Percentiles rank a stretch among this genome's conserved stretches.
phyloP scores from a whole-genome alignment of 2,329 filamentous ascomycete genomes.

The Xylaria sp. region DNA sequence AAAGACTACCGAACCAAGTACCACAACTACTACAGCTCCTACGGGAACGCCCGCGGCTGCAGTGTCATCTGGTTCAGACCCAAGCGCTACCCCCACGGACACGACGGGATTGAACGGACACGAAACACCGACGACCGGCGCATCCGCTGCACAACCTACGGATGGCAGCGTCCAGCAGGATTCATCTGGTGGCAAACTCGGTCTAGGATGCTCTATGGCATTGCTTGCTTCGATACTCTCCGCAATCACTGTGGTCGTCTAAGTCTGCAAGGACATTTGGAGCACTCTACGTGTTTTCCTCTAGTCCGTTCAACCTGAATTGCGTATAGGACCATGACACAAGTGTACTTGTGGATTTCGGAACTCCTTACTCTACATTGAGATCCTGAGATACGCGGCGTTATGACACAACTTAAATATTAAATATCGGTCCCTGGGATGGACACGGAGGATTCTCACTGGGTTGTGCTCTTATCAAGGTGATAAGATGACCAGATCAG shows the following conservation, averaged over 20 bases:
- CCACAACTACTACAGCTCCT: slow-evolving; percentile 29
- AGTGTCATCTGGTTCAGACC: slow-evolving; percentile 33
- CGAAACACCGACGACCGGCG: slow-evolving; percentile 48
- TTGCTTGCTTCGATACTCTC: slow-evolving; percentile 40
- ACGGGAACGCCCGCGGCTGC: slow-evolving; percentile 40
- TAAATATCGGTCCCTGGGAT: slow-evolving; percentile 11
- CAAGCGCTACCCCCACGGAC: slow-evolving; percentile 28
- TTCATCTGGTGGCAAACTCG: slow-evolving; percentile 42
- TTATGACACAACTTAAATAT: slow-evolving; percentile 3
- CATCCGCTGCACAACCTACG: slow-evolving; percentile 34
- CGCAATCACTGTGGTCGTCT: slow-evolving; percentile 40
- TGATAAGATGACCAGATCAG: slow-evolving; percentile 10
- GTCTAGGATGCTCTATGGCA: slow-evolving; percentile 34
- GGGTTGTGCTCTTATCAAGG: slow-evolving; percentile 1
- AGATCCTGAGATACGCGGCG: background rate
- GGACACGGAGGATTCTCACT: slow-evolving; percentile 18
- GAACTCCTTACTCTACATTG: background rate
- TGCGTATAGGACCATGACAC: background rate
- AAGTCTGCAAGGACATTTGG: slow-evolving; percentile 13
- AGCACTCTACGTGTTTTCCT: slow-evolving; percentile 10
- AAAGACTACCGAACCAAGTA: slow-evolving; percentile 21
- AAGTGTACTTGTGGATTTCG: background rate
- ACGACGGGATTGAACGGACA: slow-evolving; percentile 51
- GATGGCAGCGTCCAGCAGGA: slow-evolving; percentile 39
- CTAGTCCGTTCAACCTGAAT: background rate